Evolutionary conservation across 805 yeast species (phyloP), one percentile per base, ranked within the genome.

Genomic region (Hanseniaspora guilliermondii): DNA sequence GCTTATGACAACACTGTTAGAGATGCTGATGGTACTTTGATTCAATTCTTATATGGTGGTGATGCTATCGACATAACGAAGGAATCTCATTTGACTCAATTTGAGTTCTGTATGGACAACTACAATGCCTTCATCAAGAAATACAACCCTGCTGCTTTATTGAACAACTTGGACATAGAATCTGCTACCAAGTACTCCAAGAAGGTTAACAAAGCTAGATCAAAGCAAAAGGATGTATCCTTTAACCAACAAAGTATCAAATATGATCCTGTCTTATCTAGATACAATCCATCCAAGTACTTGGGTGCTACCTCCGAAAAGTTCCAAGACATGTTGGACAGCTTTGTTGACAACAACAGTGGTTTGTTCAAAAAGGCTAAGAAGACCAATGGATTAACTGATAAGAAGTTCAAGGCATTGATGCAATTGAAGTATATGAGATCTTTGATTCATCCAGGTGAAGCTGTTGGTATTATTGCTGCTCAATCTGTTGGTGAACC

Each of bases 401-500:
- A 72, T 52, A 85, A 85, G 80, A 86, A 85, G 68, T 94, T 94
- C 79, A 80, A 86, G 69, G 95, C 96, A 3, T 76, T 93, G 65
- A 94, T 94, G 98, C 97, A 91, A 73, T 77, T 93, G 74, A 94
- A 94, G 72, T 93, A 93, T 71, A 93, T 91, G 96, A 84, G 95
- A 64, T 88, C 97, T 11, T 74, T 89, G 60, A 82, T 93, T 53
- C 79, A 87, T 63, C 97, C 99, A 4, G 98, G 99, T 68, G 99
- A 93, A 70, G 81, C 96, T 50, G 97, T 93, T 54, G 99, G 99
- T 72, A 89, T 93, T 65, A 83, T 94, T 72, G 99, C 98, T 7
- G 85, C 97, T 22, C 97, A 93, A 72, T 88, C 97, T 53, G 83
- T 93, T 68, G 99, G 99, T 72, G 99, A 93, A 71, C 99, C 99